phyloP scores from a whole-genome alignment of 139 green algal species.

The Auxenochlorella pyrenoidosa region DNA sequence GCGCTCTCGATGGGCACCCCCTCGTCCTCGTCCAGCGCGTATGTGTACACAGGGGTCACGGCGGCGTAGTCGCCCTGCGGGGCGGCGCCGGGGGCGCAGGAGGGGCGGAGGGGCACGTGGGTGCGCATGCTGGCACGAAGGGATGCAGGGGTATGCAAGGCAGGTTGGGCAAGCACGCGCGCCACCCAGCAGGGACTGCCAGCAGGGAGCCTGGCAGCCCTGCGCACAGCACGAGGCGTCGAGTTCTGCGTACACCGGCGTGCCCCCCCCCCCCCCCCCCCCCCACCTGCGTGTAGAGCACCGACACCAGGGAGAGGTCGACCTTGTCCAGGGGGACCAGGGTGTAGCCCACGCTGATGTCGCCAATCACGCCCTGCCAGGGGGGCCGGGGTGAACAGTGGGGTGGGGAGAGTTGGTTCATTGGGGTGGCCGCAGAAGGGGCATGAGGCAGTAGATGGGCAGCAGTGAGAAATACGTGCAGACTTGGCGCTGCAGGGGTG shows the following conservation, averaged over 20 bases:
- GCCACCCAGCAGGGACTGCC: too few relatives aligned
- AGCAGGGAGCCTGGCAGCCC: too few relatives aligned
- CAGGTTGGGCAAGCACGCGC: too few relatives aligned
- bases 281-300: constrained; percentile 82
- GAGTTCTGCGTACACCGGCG: too few relatives aligned
- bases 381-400: background rate
- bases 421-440: too few relatives aligned
- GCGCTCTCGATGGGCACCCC: constrained; percentile 41
- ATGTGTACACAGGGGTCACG: constrained; percentile 81
- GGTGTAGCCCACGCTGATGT: constrained; percentile 40
- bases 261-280: constrained; percentile 49
- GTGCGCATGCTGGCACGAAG: too few relatives aligned
- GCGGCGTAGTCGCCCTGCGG: constrained; percentile 85
- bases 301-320: constrained; percentile 77
- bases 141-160: too few relatives aligned
- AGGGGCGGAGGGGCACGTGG: background rate
- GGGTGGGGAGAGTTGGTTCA: background rate
- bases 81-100: background rate
- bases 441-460: too few relatives aligned
- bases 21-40: constrained; percentile 43
- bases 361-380: constrained; percentile 34
- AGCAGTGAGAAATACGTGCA: too few relatives aligned
- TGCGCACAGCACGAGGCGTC: too few relatives aligned
- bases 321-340: constrained; percentile 82
- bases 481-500: background rate